phyloP scores from a whole-genome alignment of 768 basidiomycete genomes.

The Phylloporus arenicola region DNA sequence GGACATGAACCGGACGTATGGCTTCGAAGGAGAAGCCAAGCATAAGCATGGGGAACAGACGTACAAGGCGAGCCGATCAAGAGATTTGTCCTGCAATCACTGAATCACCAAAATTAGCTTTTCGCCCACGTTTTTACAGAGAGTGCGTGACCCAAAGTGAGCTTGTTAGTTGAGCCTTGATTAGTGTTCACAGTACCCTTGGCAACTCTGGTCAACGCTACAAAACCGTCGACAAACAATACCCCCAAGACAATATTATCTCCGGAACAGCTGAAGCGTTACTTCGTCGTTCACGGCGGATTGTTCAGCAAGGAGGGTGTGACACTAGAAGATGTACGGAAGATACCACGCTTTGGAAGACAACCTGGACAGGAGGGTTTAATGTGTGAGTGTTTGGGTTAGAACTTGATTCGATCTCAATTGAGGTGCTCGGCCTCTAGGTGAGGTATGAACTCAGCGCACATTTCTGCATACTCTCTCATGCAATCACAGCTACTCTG shows the following conservation, averaged over 20 bases:
- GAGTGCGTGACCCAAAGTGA: slow-evolving; percentile 41
- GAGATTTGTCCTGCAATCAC: not conserved
- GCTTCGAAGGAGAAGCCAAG: slow-evolving; percentile 93
- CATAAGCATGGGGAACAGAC: slow-evolving; percentile 95
- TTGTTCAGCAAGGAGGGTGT: slow-evolving; percentile 93
- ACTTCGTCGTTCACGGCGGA: slow-evolving; percentile 94
- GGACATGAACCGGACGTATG: slow-evolving; percentile 94
- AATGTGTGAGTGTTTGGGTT: slow-evolving; percentile 65
- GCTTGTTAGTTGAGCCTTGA: slow-evolving; percentile 4
- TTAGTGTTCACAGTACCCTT: slow-evolving; percentile 62
- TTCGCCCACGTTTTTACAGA: slow-evolving; percentile 93
- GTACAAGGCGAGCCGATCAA: slow-evolving; percentile 59
- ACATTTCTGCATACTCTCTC: slow-evolving; percentile 1
- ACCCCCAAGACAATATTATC: slow-evolving; percentile 63
- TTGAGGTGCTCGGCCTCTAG: slow-evolving; percentile 30
- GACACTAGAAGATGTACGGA: slow-evolving; percentile 88
- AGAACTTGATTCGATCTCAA: slow-evolving; percentile 1
- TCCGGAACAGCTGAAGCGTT: slow-evolving; percentile 76
- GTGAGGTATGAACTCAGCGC: slow-evolving; percentile 47
- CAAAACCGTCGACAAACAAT: slow-evolving; percentile 45
- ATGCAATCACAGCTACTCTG: slow-evolving; percentile 63
- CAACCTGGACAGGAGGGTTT: slow-evolving; percentile 94
- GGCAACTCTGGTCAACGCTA: slow-evolving; percentile 77
- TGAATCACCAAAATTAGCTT: slow-evolving; percentile 43
- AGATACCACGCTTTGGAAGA: slow-evolving; percentile 77